Conservation (phyloP, 2,329 filamentous ascomycete genomes). For the Colletotrichum tamarilloi region DNA sequence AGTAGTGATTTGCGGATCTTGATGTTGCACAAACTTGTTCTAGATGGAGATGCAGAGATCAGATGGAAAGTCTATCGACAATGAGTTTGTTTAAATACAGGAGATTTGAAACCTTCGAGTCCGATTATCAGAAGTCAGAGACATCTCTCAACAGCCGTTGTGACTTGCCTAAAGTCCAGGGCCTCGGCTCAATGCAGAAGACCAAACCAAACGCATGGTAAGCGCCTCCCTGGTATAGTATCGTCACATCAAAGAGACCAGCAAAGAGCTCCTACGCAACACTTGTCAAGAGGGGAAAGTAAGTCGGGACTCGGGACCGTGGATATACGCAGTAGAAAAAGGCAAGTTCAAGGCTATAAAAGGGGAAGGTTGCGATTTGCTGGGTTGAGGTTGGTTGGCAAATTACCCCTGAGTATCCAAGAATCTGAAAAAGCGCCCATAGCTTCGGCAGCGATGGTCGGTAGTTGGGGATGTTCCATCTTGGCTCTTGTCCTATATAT, state of each 20-base stretch:
- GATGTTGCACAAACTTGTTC: neutral
- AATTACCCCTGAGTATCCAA: neutral
- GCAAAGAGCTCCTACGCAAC: neutral
- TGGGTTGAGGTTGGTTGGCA: neutral
- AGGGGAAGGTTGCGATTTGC: conserved; percentile 4
- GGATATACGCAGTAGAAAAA: neutral
- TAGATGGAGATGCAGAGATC: neutral
- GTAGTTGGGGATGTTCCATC: neutral
- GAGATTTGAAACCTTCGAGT: too few species aligned
- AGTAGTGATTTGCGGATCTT: neutral
- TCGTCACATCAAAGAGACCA: neutral
- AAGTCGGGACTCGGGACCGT: neutral
- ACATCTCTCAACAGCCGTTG: neutral
- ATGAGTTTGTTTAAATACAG: neutral
- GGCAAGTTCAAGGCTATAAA: neutral
- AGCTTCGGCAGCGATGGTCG: conserved; percentile 11
- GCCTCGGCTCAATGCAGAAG: neutral
- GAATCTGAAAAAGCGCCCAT: neutral
- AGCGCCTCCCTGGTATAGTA: neutral
- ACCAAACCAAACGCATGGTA: too few species aligned
- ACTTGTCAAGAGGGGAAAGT: neutral
- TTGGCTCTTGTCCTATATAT: neutral
- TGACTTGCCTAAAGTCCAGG: neutral
- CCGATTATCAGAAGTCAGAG: neutral
- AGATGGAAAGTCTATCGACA: neutral